Conservation (phyloP, 192 early-diverging fungal genomes). For the Entomortierella beljakovae region DNA sequence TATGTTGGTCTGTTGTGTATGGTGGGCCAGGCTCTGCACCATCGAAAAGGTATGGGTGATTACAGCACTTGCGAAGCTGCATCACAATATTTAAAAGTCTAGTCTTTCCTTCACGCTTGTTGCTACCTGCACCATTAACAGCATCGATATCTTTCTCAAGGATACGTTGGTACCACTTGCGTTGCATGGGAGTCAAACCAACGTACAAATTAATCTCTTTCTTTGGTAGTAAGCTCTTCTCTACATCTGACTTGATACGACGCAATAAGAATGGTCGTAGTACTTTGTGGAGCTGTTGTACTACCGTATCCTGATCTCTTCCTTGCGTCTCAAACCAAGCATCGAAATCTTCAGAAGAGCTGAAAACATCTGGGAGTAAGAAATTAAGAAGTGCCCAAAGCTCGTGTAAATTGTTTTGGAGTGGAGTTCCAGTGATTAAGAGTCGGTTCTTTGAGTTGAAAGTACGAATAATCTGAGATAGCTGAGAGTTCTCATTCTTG, state of each 20-base stretch:
- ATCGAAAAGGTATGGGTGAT: slow-evolving; percentile 96
- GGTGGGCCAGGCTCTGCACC: slow-evolving; percentile 95
- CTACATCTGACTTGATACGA: slow-evolving; percentile 95
- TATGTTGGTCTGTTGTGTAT: slow-evolving; percentile 95
- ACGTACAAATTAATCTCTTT: slow-evolving; percentile 94
- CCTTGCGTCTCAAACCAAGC: slow-evolving; percentile 89
- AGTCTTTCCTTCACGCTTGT: slow-evolving; percentile 88
- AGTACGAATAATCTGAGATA: slow-evolving; percentile 94
- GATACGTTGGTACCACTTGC: slow-evolving; percentile 95
- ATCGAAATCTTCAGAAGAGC: slow-evolving; percentile 93
- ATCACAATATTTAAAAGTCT: slow-evolving; percentile 94
- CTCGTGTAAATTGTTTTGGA: slow-evolving; percentile 98
- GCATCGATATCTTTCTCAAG: slow-evolving; percentile 98
- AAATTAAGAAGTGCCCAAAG: slow-evolving; percentile 99
- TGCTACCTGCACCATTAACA: slow-evolving; percentile 86
- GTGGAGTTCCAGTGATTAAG: slow-evolving; percentile 94
- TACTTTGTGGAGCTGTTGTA: slow-evolving; percentile 75
- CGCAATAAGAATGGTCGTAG: slow-evolving; percentile 87
- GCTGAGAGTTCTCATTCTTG: slow-evolving; percentile 98
- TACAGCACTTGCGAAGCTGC: slow-evolving; percentile 96
- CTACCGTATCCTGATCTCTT: slow-evolving; percentile 76
- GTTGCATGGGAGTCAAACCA: slow-evolving; percentile 94
- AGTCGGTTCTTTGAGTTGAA: slow-evolving; percentile 90
- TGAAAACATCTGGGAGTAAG: slow-evolving; percentile 96
- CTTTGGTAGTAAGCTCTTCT: slow-evolving; percentile 95